phyloP scores from a whole-genome alignment of 306 rosid species.

The Citrullus amarus region DNA sequence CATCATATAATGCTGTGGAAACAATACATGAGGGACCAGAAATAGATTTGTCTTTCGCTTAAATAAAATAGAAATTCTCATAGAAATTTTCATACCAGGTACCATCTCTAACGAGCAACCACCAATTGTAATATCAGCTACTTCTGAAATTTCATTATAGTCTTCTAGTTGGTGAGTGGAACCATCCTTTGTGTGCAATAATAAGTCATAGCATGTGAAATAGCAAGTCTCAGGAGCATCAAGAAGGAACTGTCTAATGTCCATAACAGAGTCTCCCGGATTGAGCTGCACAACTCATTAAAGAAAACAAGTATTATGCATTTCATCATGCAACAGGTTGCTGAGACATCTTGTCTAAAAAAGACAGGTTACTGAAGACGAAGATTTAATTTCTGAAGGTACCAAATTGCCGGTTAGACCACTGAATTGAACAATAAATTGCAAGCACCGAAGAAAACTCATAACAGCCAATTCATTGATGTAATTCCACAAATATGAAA shows the following conservation, averaged over 20 bases:
- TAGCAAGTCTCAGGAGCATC: constrained; percentile 98
- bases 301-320: constrained; percentile 10
- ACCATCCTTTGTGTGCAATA: constrained; percentile 80
- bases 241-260: constrained; percentile 88
- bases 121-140: constrained; percentile 91
- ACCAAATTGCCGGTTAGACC: not conserved
- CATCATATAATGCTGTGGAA: constrained; percentile 88
- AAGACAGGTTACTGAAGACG: not conserved
- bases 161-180: constrained; percentile 77
- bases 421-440: not conserved
- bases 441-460: not conserved
- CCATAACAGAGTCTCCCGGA: constrained; percentile 98
- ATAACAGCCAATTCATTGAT: not conserved
- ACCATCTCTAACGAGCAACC: constrained; percentile 98
- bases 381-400: not conserved
- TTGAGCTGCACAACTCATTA: constrained; percentile 49
- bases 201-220: constrained; percentile 88
- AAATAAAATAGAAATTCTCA: not conserved
- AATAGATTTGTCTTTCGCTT: constrained; percentile 2
- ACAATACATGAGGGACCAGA: constrained; percentile 20
- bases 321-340: not conserved
- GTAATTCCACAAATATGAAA: not conserved
- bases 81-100: constrained; percentile 45
- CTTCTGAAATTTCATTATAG: constrained; percentile 90
- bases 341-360: not conserved